Evolutionary conservation across 495 filamentous ascomycete genomes (phyloP), one percentile per base, ranked within the genome.

Genomic region (Cairneyella variabilis): DNA sequence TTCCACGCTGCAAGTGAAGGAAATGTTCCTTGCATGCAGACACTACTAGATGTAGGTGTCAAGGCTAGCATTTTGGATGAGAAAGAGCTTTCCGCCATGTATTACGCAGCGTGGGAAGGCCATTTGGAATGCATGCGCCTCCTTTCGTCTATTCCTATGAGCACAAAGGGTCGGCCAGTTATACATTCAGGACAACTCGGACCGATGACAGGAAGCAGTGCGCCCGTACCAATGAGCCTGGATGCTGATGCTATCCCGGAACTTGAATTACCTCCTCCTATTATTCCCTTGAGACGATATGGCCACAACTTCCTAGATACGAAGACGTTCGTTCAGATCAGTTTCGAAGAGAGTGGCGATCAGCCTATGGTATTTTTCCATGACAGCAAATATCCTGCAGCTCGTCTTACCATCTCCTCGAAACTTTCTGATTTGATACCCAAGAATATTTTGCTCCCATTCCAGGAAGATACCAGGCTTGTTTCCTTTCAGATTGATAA

Each of bases 101-200:
- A 98, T 67, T 97, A 98, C 70, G 95, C 93, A 17, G 90, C 92
- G 0, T 98, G 95, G 95, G 93, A 98, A 74, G 95, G 95, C 0
- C 88, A 97, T 65, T 69, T 96, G 46, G 87, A 92, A 64, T 97
- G 92, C 67, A 97, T 98, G 88, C 79, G 85, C 48, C 78, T 95
- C 12, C 82, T 98, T 17, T 84, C 86, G 61, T 83, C 73, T 41
- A 70, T 73, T 47, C 69, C 76, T 8, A 43, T 45, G n/a, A 37
- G 12, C 11, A 44, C 63, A 56, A 60, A 3, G 67, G 60, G 23
- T 44, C 64, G 14, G 70, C 17, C 17, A 60, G 16, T 64, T 65
- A 16, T 30, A 61, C 42, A 63, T 58, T 48, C 59, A 48, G 47
- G 66, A 57, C 36, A 22, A n/a, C 32, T 61, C 37, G 45, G 60